Evolutionary conservation across 352 stramenopile species (phyloP), one percentile per base, ranked within the genome.

Genomic region (Globisporangium nodosum): DNA sequence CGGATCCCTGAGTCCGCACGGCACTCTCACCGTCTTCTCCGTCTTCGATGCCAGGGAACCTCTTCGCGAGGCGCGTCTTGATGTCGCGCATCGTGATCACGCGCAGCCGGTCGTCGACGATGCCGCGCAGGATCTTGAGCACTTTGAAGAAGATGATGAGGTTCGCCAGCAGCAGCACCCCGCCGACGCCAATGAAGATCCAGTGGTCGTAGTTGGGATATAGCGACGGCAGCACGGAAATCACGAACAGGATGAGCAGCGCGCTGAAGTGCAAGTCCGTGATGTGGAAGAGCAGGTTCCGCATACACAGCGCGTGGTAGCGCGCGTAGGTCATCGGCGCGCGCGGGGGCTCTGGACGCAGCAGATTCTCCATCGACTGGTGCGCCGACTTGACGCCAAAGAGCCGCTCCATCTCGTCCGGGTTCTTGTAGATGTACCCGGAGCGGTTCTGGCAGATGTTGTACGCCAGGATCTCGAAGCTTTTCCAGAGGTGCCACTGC

Each of bases 341-440:
- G 31, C 60, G 20, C 5, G 57, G 52, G 6, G 73, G 68, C 46
- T 81, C 60, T 20, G 43, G 54, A 18, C 61, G 59, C 15, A 54
- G 16, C 30, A 65, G 27, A 33, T 56, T 49, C 8, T 58, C 60
- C 30, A 8, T 27, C 16, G 51, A 54, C 21, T 55, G 52, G 15
- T 51, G 18, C 7, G 64, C 24, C 42, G 70, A 49, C 4, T 61
- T 60, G 18, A 90, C 71, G 9, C 71, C 76, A 67, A 94, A 94
- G 20, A 95, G 71, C 16, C 85, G 69, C 55, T 90, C 67, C 85
- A 95, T 93, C 58, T 93, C 85, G 3, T 58, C 27, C 3, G 85
- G 83, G 58, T 95, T 95, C 68, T 95, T 95, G 79, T 95, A 95
- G 48, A 95, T 85, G 56, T 95, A 95, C 12, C 83, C 81, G 3